Percentiles rank a stretch among this genome's conserved stretches.
Conservation (phyloP, 805 yeast species). For the Starmerella lactis-condensi region DNA sequence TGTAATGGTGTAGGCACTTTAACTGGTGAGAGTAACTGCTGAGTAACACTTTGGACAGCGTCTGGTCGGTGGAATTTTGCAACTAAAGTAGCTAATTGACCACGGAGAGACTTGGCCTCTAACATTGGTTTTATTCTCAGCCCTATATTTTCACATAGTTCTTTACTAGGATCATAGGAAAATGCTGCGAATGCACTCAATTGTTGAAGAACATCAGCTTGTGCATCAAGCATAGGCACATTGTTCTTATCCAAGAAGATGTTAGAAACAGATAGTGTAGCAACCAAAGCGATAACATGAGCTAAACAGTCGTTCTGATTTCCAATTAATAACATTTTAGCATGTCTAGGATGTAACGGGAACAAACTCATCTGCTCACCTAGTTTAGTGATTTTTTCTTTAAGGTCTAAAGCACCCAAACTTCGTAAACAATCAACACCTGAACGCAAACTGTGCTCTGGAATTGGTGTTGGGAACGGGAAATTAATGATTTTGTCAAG, state of each 20-base stretch:
- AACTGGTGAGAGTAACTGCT: conserved; percentile 35
- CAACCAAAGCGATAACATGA: conserved; percentile 76
- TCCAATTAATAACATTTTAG: conserved; percentile 75
- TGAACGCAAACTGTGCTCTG: conserved; percentile 34
- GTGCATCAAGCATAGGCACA: conserved; percentile 42
- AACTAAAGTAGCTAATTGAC: conserved; percentile 61
- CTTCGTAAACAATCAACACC: conserved; percentile 52
- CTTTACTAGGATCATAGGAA: conserved; percentile 24
- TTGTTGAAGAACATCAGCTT: conserved; percentile 56
- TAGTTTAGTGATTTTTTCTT: conserved; percentile 45
- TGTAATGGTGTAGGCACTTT: conserved; percentile 53
- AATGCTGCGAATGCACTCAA: conserved; percentile 74
- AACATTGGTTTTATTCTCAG: conserved; percentile 66
- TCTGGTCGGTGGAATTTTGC: conserved; percentile 30
- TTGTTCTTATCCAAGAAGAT: conserved; percentile 48
- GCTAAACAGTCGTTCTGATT: conserved; percentile 74
- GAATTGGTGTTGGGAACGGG: conserved; percentile 94
- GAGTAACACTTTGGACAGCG: conserved; percentile 26
- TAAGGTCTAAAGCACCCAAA: conserved; percentile 56
- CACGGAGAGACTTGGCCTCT: conserved; percentile 64
- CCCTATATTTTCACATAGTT: conserved; percentile 43
- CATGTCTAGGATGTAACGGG: conserved; percentile 85
- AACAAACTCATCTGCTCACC: conserved; percentile 78
- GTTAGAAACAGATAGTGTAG: conserved; percentile 85
- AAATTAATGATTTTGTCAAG: conserved; percentile 76